These are phyloP conservation scores for Globisporangium apiculatum DNA, from an alignment of 352 stramenopile species.

Conservation along the genomic window DNA sequence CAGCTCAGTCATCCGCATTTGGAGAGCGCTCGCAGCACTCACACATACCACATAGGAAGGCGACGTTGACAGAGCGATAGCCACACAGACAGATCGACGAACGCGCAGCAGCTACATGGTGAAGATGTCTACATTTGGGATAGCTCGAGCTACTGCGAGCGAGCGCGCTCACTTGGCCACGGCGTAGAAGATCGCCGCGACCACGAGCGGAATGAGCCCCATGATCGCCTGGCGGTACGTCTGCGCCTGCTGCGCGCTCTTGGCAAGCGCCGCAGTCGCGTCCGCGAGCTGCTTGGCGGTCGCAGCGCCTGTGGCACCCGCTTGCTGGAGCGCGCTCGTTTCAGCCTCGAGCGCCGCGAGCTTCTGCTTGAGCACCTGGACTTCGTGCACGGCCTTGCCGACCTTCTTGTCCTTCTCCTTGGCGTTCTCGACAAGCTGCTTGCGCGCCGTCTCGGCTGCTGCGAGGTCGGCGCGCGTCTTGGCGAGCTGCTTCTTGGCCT, in stretches of 20 bases:
- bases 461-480: slow-evolving; percentile 39
- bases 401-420: slow-evolving; percentile 71
- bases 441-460: slow-evolving; percentile 32
- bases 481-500: slow-evolving; percentile 53
- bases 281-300: slow-evolving; percentile 27
- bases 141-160: too few relatives aligned
- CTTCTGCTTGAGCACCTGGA: slow-evolving; percentile 41
- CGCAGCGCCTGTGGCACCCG: slow-evolving; percentile 18
- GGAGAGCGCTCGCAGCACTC: too few relatives aligned
- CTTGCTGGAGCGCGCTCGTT: slow-evolving; percentile 13
- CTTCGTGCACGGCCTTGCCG: slow-evolving; percentile 47
- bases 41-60: too few relatives aligned
- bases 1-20: too few relatives aligned
- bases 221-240: slow-evolving; percentile 53
- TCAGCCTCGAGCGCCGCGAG: slow-evolving; percentile 19
- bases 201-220: slow-evolving; percentile 42
- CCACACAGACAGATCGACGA: too few relatives aligned
- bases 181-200: slow-evolving; percentile 45
- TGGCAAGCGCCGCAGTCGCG: slow-evolving; percentile 33
- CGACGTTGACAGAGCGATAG: too few relatives aligned
- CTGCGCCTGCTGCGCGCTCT: slow-evolving; percentile 43
- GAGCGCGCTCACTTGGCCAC: slow-evolving; percentile 29
- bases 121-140: too few relatives aligned
- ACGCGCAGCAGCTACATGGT: too few relatives aligned
- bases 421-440: slow-evolving; percentile 40